These are phyloP conservation scores for Psilocybe tampanensis DNA, from an alignment of 768 basidiomycete species.

Conservation along the genomic window DNA sequence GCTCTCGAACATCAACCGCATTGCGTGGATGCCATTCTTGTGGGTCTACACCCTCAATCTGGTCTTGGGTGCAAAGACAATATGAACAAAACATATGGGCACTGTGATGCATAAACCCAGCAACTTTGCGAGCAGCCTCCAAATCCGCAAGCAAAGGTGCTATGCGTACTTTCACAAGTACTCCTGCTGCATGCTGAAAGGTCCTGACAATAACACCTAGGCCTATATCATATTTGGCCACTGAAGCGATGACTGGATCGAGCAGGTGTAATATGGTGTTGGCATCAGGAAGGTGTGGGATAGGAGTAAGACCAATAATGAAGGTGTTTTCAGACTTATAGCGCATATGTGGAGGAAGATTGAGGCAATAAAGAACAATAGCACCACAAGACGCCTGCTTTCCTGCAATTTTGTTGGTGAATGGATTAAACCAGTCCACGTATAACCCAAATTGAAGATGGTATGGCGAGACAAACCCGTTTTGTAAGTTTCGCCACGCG, in stretches of 20 bases:
- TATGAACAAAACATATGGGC: slow-evolving; percentile 26
- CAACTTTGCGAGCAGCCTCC: slow-evolving; percentile 22
- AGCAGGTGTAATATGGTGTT: slow-evolving; percentile 22
- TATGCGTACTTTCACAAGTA: slow-evolving; percentile 13
- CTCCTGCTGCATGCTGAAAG: slow-evolving; percentile 14
- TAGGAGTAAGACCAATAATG: slow-evolving; percentile 34
- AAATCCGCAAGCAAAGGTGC: slow-evolving; percentile 26
- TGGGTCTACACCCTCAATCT: slow-evolving; percentile 23
- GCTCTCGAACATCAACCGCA: slow-evolving; percentile 13
- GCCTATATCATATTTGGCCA: slow-evolving; percentile 13
- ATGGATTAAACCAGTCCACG: slow-evolving; percentile 41
- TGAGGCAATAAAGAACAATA: slow-evolving; percentile 34
- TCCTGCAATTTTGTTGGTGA: slow-evolving; percentile 33
- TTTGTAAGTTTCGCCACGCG: slow-evolving; percentile 22
- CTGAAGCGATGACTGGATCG: slow-evolving; percentile 10
- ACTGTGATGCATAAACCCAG: slow-evolving; percentile 19
- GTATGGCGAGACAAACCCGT: slow-evolving; percentile 14
- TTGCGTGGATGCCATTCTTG: slow-evolving; percentile 18
- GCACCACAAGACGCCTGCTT: slow-evolving; percentile 26
- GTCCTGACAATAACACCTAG: slow-evolving; percentile 16
- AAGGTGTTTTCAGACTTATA: slow-evolving; percentile 34
- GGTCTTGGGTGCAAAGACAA: slow-evolving; percentile 14
- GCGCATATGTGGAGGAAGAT: slow-evolving; percentile 30
- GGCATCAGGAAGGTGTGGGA: slow-evolving; percentile 27
- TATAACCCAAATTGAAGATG: slow-evolving; percentile 28